Evolutionary conservation across 1,284 basidiomycete species (phyloP), one percentile per base, ranked within the genome.

Genomic region (Leccinum subfulvum): DNA sequence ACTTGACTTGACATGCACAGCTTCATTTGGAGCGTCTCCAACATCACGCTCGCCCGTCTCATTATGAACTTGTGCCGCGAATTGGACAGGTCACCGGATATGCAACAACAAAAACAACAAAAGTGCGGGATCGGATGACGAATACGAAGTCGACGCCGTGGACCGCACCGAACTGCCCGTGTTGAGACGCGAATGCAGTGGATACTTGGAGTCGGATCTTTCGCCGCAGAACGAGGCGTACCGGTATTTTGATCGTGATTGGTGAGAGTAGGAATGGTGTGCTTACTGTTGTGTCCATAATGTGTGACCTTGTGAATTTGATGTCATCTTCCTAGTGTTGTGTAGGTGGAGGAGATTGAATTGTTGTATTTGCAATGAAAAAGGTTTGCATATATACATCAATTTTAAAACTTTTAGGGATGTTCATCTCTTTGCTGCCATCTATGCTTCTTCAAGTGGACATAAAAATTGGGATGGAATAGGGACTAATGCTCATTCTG

Each of bases 21-120:
- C 62, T 77, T 80, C 65, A 63, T 79, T 4, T 81, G 79, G 78
- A 75, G 76, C 57, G 57, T 73, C 6, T 73, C 71, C 41, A 79
- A 77, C 30, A 68, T 78, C 3, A 77, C 77, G 14, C 69, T 78
- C 16, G 70, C 77, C 3, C 73, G 73, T 8, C 74, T 81, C 49
- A 70, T 81, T 26, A 59, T 81, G 51, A 75, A 79, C 54, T 63
- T 80, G 11, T 75, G 79, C 39, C 67, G 70, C 3, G 44, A 75
- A n/a, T 60, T 63, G 4, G 18, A 26, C 26, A 5, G 26, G 26
- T 26, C 23, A 1, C 16, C 28, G 57, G 0, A 9, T 18, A 14
- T 0, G 3, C 8, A 13, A 58, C n/a, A 23, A 5, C 21, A 16
- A 13, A 13, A 35, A 21, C 16, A 47, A 18, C 9, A 28, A 44